Conservation (phyloP, 805 yeast genomes). For the Maudiozyma serrabonitensis region DNA sequence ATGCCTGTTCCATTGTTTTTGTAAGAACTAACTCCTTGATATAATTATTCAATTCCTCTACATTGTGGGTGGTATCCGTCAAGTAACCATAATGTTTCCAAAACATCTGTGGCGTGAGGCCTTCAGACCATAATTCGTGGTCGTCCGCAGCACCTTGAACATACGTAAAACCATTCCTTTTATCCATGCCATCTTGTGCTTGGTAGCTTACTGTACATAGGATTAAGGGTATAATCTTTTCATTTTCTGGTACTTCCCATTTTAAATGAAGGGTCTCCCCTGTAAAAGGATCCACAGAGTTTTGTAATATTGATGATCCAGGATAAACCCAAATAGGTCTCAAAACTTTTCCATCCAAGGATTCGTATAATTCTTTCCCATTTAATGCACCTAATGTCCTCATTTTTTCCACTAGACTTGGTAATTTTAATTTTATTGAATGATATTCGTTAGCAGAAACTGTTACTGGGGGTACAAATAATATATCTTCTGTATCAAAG, state of each 20-base stretch:
- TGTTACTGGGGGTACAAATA: conserved; percentile 41
- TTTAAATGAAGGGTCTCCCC: conserved; percentile 25
- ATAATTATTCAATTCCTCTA: conserved; percentile 21
- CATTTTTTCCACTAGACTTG: conserved; percentile 39
- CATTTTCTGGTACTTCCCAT: conserved; percentile 27
- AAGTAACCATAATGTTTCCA: conserved; percentile 40
- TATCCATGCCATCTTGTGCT: conserved; percentile 49
- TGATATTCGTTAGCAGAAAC: conserved; percentile 49
- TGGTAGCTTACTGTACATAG: conserved; percentile 54
- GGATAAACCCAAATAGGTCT: conserved; percentile 69
- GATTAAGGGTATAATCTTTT: conserved; percentile 35
- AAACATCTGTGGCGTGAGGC: conserved; percentile 42
- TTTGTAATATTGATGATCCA: conserved; percentile 26
- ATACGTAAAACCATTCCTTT: conserved; percentile 43
- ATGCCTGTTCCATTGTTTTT: neutral
- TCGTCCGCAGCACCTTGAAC: conserved; percentile 95
- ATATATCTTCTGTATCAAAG: conserved; percentile 25
- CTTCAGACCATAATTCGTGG: conserved; percentile 74
- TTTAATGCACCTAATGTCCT: conserved; percentile 33
- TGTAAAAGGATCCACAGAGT: conserved; percentile 21
- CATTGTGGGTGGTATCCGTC: conserved; percentile 21
- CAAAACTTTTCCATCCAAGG: conserved; percentile 39
- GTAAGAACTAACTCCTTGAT: conserved; percentile 4
- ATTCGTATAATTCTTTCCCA: conserved; percentile 22
- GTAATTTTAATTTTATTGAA: conserved; percentile 40